Evolutionary conservation across 2,329 filamentous ascomycete species (phyloP).

Genomic region (Aotearoamyces nothofagi): DNA sequence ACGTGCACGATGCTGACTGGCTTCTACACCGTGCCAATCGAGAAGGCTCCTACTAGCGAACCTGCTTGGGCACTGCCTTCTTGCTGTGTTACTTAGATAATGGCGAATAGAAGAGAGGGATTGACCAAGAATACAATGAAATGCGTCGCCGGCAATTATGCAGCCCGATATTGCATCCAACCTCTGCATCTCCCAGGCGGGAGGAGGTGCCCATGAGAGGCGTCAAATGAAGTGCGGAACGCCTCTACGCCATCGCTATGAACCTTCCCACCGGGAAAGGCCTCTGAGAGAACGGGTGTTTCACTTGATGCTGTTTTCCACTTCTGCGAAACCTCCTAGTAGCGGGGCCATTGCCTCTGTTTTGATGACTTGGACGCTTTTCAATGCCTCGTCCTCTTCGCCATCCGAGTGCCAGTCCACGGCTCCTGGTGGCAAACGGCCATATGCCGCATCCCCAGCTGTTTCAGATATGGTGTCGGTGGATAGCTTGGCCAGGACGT

Average conservation of each 20-base stretch:
- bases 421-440: slow-evolving; percentile 3
- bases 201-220: no score
- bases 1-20: neutral
- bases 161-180: no score
- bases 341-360: slow-evolving; percentile 18
- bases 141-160: no score
- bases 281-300: neutral
- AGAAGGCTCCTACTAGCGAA: no score
- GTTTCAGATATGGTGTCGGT: slow-evolving; percentile 22
- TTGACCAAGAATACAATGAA: no score
- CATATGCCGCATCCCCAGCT: slow-evolving; percentile 7
- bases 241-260: neutral
- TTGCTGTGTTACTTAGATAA: no score
- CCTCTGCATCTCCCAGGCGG: no score
- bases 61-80: no score
- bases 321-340: slow-evolving; percentile 20
- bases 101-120: no score
- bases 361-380: slow-evolving; percentile 16
- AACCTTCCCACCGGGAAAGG: neutral
- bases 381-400: slow-evolving; percentile 16
- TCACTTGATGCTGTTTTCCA: slow-evolving; percentile 8
- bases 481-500: slow-evolving; percentile 43
- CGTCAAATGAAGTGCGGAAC: neutral
- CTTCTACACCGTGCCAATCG: no score
- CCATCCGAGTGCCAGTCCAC: slow-evolving; percentile 29